These are phyloP conservation scores for Pleurotus giganteus DNA, from an alignment of 768 basidiomycete genomes.

Conservation along the genomic window DNA sequence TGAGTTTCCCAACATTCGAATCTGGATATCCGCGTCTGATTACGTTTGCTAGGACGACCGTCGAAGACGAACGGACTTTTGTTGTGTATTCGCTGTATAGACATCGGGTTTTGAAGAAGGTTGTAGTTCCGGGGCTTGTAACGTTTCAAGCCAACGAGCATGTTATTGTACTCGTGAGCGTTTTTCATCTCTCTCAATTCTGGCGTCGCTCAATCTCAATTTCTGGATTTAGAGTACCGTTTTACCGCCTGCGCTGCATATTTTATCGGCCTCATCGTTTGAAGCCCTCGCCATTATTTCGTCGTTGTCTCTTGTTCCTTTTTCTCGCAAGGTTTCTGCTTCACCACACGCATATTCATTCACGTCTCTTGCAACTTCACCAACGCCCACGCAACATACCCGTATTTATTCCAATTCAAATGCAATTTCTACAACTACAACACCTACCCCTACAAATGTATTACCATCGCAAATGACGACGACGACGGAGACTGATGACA, in stretches of 20 bases:
- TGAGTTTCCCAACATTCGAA: background rate
- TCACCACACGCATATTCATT: constrained; percentile 15
- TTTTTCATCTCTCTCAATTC: constrained; percentile 1
- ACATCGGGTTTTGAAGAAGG: constrained; percentile 43
- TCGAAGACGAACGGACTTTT: constrained; percentile 10
- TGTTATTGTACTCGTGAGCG: constrained; percentile 59
- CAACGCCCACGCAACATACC: constrained; percentile 9
- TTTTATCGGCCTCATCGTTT: constrained; percentile 57
- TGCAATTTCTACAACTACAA: constrained; percentile 10
- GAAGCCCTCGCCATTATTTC: constrained; percentile 48
- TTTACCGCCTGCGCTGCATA: constrained; percentile 49
- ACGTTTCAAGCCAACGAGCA: constrained; percentile 43
- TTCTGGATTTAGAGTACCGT: constrained; percentile 49
- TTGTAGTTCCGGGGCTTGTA: constrained; percentile 39
- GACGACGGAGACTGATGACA: background rate
- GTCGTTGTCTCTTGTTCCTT: constrained; percentile 43
- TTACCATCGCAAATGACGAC: constrained; percentile 24
- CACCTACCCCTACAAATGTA: constrained; percentile 29
- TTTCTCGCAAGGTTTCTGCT: constrained; percentile 23
- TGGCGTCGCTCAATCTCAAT: background rate
- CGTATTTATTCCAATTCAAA: constrained; percentile 16
- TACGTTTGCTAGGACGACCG: constrained; percentile 6
- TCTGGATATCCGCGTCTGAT: background rate
- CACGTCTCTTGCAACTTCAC: background rate
- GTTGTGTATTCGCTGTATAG: constrained; percentile 16